phyloP scores from a whole-genome alignment of 2,329 filamentous ascomycete genomes.

The Biscogniauxia sp. region DNA sequence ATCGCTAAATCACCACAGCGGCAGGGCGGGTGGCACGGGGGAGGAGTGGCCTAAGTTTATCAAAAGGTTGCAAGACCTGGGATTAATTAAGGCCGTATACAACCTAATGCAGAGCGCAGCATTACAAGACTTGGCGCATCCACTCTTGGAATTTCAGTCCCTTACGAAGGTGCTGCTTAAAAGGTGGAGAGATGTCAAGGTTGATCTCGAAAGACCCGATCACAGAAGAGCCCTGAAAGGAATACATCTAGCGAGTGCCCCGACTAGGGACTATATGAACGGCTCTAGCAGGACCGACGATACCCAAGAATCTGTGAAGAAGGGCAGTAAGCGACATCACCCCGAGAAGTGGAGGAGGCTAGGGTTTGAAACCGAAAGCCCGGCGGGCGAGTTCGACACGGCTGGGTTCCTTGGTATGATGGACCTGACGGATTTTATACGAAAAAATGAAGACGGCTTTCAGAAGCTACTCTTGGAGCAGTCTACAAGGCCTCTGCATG shows the following conservation, averaged over 20 bases:
- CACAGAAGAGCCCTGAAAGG: slow-evolving; percentile 85
- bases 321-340: slow-evolving; percentile 70
- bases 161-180: slow-evolving; percentile 83
- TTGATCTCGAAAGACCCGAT: slow-evolving; percentile 84
- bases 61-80: slow-evolving; percentile 87
- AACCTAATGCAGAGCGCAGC: slow-evolving; percentile 92
- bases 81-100: slow-evolving; percentile 89
- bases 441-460: slow-evolving; percentile 87
- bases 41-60: slow-evolving; percentile 96
- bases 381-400: slow-evolving; percentile 78
- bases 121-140: slow-evolving; percentile 84
- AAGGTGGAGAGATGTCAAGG: slow-evolving; percentile 82
- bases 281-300: slow-evolving; percentile 36
- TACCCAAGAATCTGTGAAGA: slow-evolving; percentile 44
- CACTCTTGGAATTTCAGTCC: slow-evolving; percentile 88
- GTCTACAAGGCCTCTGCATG: slow-evolving; percentile 64
- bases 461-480: slow-evolving; percentile 92
- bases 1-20: slow-evolving; percentile 29
- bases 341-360: slow-evolving; percentile 90
- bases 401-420: slow-evolving; percentile 94
- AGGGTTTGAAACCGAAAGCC: slow-evolving; percentile 88
- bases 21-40: slow-evolving; percentile 36
- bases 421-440: slow-evolving; percentile 92
- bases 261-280: slow-evolving; percentile 39
- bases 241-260: slow-evolving; percentile 77